Evolutionary conservation across 2,329 filamentous ascomycete species (phyloP), one percentile per base, ranked within the genome.

Genomic region (Thielaviopsis ethacetica): DNA sequence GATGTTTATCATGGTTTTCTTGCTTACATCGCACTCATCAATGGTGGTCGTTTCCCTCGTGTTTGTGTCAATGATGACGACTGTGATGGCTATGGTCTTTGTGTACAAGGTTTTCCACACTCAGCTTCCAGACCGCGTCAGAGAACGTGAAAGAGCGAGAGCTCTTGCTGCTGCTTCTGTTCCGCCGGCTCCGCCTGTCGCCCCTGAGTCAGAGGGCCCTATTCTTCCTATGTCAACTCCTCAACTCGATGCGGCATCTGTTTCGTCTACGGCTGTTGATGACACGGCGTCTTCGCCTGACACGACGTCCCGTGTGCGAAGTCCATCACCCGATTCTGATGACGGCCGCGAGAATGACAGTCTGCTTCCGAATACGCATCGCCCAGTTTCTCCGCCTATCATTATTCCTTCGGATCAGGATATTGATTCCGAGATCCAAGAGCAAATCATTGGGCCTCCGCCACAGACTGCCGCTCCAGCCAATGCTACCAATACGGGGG

Each of bases 361-460:
- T 26, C 19, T 60, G 24, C 52, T 61, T 12, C 59, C 59, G 7
- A 58, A 41, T 26, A 30, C 56, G 13, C 59, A 53, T 70, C 41
- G 47, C 17, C 30, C 56, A 21, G 17, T 38, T 26, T 58, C 59
- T 21, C 54, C 54, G 15, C 78, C 80, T 6, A 73, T 84, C 57
- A 82, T 84, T 27, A 71, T 84, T 21, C 81, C 82, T 1, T 82
- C 79, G 0, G 82, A 84, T 64, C 81, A 84, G 65, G 81, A 84
- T 62, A 70, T 83, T 47, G 79, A 81, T 63, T 78, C 80, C 22
- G 81, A 83, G 65, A 80, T 83, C 41, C 72, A 73, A 26, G 75
- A 75, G 38, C 56, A 61, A 51, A 58, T 21, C 13, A 47, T 56
- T 15, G 12, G 21, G 19, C 41, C 41, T 27, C 34, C 54, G 4